phyloP scores from a whole-genome alignment of 192 early-diverging fungal genomes.

The Phlyctochytrium bullatum region DNA sequence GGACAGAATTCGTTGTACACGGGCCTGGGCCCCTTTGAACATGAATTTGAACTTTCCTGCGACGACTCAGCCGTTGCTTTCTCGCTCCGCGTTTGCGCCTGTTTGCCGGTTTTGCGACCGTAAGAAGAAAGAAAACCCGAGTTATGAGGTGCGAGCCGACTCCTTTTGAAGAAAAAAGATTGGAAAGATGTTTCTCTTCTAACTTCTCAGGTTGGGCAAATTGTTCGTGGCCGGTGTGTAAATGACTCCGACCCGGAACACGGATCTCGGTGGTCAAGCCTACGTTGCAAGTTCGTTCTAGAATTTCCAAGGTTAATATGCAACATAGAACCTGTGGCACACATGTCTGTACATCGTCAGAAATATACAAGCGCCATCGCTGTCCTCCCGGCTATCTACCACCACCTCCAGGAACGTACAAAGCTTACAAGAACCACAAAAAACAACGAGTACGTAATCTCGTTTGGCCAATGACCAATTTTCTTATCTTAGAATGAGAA shows the following conservation, averaged over 20 bases:
- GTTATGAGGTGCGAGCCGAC: background rate
- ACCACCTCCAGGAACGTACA: background rate
- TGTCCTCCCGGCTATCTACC: background rate
- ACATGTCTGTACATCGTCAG: background rate
- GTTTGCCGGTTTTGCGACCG: background rate
- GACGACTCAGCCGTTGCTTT: background rate
- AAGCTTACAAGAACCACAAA: slow-evolving; percentile 1
- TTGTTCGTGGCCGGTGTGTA: background rate
- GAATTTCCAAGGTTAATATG: background rate
- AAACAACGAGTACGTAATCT: background rate
- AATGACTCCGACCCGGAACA: background rate
- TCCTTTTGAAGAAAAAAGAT: too few species aligned
- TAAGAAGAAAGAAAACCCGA: background rate
- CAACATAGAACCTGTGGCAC: background rate
- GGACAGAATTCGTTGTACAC: too few species aligned
- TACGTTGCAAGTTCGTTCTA: background rate
- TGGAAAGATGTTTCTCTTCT: background rate
- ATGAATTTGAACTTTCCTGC: too few species aligned
- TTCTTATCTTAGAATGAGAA: too few species aligned
- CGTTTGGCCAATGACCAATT: too few species aligned
- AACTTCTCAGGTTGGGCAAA: background rate
- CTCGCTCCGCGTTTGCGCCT: background rate
- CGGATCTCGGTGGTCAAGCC: background rate
- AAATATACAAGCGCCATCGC: background rate
- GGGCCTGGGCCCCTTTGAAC: too few species aligned